phyloP scores from a whole-genome alignment of 1,284 basidiomycete genomes.

The Puccinia polysora region DNA sequence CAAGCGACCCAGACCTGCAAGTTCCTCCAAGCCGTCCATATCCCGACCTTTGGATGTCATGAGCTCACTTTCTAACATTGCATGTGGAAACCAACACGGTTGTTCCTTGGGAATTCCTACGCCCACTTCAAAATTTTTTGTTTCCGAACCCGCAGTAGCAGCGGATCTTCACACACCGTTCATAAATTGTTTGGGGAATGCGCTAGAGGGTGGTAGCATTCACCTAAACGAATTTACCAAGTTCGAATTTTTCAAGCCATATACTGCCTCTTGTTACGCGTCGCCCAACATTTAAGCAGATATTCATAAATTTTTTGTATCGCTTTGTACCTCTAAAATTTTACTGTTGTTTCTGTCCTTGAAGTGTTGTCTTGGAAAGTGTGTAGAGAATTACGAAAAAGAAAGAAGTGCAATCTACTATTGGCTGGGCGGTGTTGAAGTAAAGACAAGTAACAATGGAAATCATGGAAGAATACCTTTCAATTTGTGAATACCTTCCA shows the following conservation, averaged over 20 bases:
- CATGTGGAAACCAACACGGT: neutral
- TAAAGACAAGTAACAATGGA: no score
- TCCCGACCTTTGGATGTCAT: slow-evolving; percentile 5
- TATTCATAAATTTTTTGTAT: no score
- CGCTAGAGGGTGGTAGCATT: slow-evolving; percentile 1
- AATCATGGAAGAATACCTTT: no score
- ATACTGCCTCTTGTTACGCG: slow-evolving; percentile 9
- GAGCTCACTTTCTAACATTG: neutral
- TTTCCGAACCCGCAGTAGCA: neutral
- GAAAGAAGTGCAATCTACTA: no score
- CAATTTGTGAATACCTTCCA: no score
- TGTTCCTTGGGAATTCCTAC: slow-evolving; percentile 12
- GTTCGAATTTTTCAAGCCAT: slow-evolving; percentile 17
- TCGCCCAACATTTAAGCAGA: neutral
- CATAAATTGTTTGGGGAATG: neutral
- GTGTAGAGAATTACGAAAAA: no score
- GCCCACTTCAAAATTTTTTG: neutral
- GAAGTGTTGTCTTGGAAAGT: no score
- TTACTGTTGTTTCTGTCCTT: no score
- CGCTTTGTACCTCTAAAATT: neutral
- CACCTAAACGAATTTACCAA: neutral
- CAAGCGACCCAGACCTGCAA: slow-evolving; percentile 26
- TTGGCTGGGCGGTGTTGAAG: no score
- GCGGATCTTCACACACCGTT: neutral
- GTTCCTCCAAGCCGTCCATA: neutral